phyloP scores from a whole-genome alignment of 305 asterid species.

The Fraxinus sp. region DNA sequence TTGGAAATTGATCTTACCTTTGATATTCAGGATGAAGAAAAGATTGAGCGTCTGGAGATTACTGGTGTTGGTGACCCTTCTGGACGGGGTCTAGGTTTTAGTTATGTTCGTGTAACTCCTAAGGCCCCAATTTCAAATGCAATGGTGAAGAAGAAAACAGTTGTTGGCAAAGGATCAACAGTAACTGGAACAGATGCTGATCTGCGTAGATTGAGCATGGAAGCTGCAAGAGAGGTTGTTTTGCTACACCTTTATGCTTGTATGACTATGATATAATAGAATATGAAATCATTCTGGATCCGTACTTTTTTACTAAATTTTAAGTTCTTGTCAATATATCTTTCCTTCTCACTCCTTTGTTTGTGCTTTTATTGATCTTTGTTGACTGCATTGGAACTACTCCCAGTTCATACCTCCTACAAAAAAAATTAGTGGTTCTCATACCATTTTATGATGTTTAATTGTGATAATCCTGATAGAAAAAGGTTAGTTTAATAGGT shows the following conservation, averaged over 20 bases:
- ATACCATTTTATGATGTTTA: background rate
- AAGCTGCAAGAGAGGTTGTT: constrained; percentile 88
- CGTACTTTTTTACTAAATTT: background rate
- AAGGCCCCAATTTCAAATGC: constrained; percentile 89
- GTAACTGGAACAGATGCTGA: constrained; percentile 99
- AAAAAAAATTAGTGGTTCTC: background rate
- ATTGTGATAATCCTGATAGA: background rate
- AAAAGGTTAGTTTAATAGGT: background rate
- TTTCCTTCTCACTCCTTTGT: background rate
- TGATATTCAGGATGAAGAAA: constrained; percentile 75
- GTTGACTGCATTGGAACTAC: background rate
- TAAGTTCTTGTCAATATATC: background rate
- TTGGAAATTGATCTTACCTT: constrained; percentile 21
- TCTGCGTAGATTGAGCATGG: constrained; percentile 99
- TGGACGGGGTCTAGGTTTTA: constrained; percentile 98
- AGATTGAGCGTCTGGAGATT: constrained; percentile 93
- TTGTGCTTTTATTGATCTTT: constrained; percentile 8
- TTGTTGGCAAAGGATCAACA: constrained; percentile 82
- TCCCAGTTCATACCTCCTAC: background rate
- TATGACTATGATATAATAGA: background rate
- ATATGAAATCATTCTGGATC: constrained; percentile 1
- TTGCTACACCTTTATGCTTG: constrained; percentile 9
- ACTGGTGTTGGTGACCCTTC: constrained; percentile 99
- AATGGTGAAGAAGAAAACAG: constrained; percentile 71
- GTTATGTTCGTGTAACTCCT: constrained; percentile 86